Evolutionary conservation across 2,329 filamentous ascomycete genomes (phyloP).

Genomic region (Rutstroemia sp.): DNA sequence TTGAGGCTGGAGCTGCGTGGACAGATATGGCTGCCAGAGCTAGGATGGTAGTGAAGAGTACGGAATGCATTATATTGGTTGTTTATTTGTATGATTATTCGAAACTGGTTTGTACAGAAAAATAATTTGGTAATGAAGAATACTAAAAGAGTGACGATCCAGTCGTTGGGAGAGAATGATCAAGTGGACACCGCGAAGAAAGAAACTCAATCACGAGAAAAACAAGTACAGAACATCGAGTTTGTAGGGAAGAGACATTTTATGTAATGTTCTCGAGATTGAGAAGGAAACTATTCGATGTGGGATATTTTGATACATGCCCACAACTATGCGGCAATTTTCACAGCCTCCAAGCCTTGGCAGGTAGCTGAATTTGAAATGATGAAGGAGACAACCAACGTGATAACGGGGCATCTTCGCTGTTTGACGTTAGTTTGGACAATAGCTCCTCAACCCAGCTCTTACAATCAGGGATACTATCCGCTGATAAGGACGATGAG

Average conservation of each 20-base stretch:
- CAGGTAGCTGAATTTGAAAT: neutral
- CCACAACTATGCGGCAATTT: neutral
- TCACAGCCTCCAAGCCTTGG: neutral
- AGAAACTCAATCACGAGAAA: neutral
- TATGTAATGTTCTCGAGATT: neutral
- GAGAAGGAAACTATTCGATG: neutral
- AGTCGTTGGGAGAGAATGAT: neutral
- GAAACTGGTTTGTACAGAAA: neutral
- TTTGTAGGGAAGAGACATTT: neutral
- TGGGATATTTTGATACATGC: neutral
- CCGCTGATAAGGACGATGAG: neutral
- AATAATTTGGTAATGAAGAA: neutral
- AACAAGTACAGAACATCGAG: neutral
- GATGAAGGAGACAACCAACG: neutral
- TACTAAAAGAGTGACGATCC: neutral
- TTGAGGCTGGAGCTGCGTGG: conserved; percentile 4
- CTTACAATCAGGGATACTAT: neutral
- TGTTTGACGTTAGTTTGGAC: neutral
- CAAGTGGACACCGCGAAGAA: neutral
- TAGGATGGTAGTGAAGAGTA: neutral
- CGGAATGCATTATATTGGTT: neutral
- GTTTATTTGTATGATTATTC: neutral
- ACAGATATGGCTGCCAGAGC: neutral
- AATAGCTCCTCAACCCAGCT: neutral
- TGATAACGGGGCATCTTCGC: neutral